Base-by-base conservation (phyloP, 2,329 filamentous ascomycete genomes). In the Ophiosphaerella korrae region DNA sequence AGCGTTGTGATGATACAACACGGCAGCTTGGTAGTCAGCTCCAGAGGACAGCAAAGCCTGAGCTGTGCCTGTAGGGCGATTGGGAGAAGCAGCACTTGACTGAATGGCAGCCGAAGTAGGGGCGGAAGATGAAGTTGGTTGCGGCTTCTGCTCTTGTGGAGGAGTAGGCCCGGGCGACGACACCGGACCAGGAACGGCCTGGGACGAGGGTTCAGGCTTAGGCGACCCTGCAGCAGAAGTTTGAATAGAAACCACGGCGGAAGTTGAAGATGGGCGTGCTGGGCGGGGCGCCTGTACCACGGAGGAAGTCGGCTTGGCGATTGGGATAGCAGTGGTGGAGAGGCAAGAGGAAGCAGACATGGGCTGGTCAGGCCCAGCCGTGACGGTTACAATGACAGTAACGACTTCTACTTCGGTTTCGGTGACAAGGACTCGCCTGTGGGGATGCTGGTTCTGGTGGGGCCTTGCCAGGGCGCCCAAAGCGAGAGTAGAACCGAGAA, bases 1-100 rank as follows among this genome's bases (percentile, higher is more conserved):
- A 45, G 88, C 67, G 78, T 97, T 97, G 86, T 97, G 94, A 71
- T 90, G 84, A 64, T 86, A 79, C 42, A 93, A 55, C 14, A 72
- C 57, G 11, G 66, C 60, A 38, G 62, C 59, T 38, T 68, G 36
- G 45, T 73, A 73, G n/a, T 66, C 67, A 3, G 45, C 14, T 13
- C 64, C 67, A 13, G 55, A 47, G 9, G 55, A 56, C 24, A 71
- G 58, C 14, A 55, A 55, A 8, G 66, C 68, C 42, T 74, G 66
- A 26, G 45, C 45, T 9, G 35, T 38, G 11, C 71, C 70, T 33
- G 62, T 48, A 5, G 44, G 48, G 40, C 63, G 66, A 29, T 44
- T 47, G n/a, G 49, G 37, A 32, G 43, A 37, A n/a, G 49, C 29
- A 31, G 48, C 33, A 21, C 39, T 43, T 42, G 50, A 29, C 31